Evolutionary conservation across 352 stramenopile species (phyloP), one percentile per base, ranked within the genome.

Genomic region (Plasmopara viticola): DNA sequence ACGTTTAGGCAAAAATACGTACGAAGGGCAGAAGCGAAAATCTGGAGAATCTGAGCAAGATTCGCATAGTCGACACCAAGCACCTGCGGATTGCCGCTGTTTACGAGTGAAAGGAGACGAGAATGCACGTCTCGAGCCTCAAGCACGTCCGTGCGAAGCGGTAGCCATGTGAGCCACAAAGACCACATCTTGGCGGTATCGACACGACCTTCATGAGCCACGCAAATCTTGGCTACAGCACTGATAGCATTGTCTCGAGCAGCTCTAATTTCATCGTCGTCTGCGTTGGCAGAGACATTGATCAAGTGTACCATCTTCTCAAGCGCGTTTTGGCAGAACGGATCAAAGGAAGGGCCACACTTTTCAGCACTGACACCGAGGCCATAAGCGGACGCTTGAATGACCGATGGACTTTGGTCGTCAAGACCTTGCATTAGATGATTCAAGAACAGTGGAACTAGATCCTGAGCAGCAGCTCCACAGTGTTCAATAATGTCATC

Each of bases 401-500:
- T 84, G 5, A 91, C 77, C 3, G 64, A 68, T 25, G 79, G 58
- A 38, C 75, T 76, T 42, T 51, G 51, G 53, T 94, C 82, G 44
- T 94, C 78, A 2, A 92, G 68, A 2, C 79, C 78, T 31, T 78
- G 68, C 43, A 90, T 61, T 9, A 94, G 64, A 62, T 92, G 79
- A 30, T 62, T 64, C 44, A 91, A 64, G 53, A 94, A 87, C 30
- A 75, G 51, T 9, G 84, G 78, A 33, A 92, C 60, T n/a, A 91
- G 60, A 70, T 88, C 76, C 63, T 87, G 75, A 1, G 78, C 72
- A 13, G 70, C 66, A 47, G 56, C 62, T 35, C 76, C 81, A 51
- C 84, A 89, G 72, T 91, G 80, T 65, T 94, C 84, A 44, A 94
- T 86, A 44, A 94, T 72, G 62, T 94, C 84, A 58, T 94, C 84